Evolutionary conservation across 1,284 basidiomycete species (phyloP).

Genomic region (Sanghuangporus baumii): DNA sequence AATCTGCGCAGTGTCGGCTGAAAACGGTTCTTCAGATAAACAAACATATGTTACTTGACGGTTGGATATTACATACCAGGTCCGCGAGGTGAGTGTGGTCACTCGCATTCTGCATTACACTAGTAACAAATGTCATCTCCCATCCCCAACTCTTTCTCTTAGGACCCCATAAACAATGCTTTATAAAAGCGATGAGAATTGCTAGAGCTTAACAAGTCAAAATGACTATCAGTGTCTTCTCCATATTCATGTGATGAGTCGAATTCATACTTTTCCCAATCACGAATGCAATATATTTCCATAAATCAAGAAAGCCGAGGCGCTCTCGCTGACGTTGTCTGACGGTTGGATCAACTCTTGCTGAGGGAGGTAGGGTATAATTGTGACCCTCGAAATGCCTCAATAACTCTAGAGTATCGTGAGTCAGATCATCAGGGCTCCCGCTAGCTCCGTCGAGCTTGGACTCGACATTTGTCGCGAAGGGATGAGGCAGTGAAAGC

Average conservation of each 20-base stretch:
- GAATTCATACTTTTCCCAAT: slow-evolving; percentile 56
- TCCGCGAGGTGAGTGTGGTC: slow-evolving; percentile 83
- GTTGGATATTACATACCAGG: slow-evolving; percentile 47
- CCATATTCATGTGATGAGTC: neutral
- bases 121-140: slow-evolving; percentile 81
- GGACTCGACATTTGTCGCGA: neutral
- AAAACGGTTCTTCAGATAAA: slow-evolving; percentile 2
- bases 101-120: slow-evolving; percentile 82
- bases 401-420: slow-evolving; percentile 30
- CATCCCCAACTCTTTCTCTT: slow-evolving; percentile 84
- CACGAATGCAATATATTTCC: slow-evolving; percentile 61
- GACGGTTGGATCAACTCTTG: slow-evolving; percentile 60
- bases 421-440: neutral
- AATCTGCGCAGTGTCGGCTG: slow-evolving; percentile 72
- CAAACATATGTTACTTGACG: neutral
- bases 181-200: slow-evolving; percentile 61
- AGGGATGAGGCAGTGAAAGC: neutral
- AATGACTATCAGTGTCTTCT: neutral
- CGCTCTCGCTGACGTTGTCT: slow-evolving; percentile 49
- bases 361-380: slow-evolving; percentile 59
- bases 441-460: neutral
- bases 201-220: slow-evolving; percentile 53
- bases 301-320: slow-evolving; percentile 58
- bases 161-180: slow-evolving; percentile 75
- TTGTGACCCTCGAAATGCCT: slow-evolving; percentile 52